Base-by-base conservation (phyloP, 768 basidiomycete genomes). In the Xanthoconium purpureum region DNA sequence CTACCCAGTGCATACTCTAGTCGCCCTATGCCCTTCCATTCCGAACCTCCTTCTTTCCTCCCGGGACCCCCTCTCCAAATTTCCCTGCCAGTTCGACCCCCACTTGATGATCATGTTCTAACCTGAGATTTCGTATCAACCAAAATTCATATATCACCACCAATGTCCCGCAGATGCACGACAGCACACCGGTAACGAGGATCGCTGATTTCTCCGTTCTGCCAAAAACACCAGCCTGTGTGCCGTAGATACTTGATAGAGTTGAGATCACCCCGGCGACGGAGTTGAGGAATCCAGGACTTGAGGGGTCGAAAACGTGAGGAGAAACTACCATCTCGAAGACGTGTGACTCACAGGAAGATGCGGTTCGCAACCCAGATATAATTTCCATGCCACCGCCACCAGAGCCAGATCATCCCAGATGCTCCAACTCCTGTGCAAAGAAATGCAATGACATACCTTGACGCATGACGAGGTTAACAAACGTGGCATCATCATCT, bases 391-490 rank as follows among this genome's bases (percentile, higher is more conserved):
- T 70, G 74, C 83, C 84, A 85, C 57, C 75, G 73, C 78, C 81
- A 84, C 80, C 82, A 82, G 20, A 84, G 62, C 73, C 78, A 84
- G 29, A 75, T 57, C 84, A 85, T 84, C 3, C 84, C 84, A 30
- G 59, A 54, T 20, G 66, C 74, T 12, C 84, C 84, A 47, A 84
- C 63, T 2, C 77, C 81, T n/a, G 77, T 76, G 66, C 84, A 85
- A 11, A 79, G 42, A 66, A 78, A 73, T 14, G 83, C 84, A 18
- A 85, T 73, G 14, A 82, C 71, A 66, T 78, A 83, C 56, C 83
- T 84, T 60, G 4, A 44, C 32, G 3, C 52, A 43, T 8, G 28
- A 6, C 44, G 24, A 49, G 30, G 47, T 57, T 28, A 66, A 49
- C 11, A 47, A 40, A 46, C 8, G 28, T 38, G 49, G 37, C 32